Conservation (phyloP, 805 yeast species). For the Pichia occidentalis region DNA sequence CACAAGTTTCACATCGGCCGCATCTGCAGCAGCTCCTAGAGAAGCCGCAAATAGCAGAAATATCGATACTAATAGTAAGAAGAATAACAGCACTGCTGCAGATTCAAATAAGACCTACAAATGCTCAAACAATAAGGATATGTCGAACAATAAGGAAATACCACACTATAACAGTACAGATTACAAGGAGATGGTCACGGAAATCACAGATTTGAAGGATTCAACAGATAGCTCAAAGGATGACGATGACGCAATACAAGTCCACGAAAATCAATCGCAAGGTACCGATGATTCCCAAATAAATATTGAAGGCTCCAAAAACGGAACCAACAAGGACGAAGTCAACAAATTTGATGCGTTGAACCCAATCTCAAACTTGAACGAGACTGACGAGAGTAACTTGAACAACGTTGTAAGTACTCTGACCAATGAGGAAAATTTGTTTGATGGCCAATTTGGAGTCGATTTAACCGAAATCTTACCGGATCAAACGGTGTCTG, state of each 20-base stretch:
- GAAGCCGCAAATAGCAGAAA: too few species aligned
- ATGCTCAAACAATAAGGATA: too few species aligned
- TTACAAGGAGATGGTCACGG: slow-evolving; percentile 19
- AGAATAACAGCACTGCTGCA: too few species aligned
- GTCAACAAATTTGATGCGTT: slow-evolving; percentile 4
- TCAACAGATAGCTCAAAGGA: slow-evolving; percentile 32
- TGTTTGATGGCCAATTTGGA: slow-evolving; percentile 21
- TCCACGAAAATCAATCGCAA: slow-evolving; percentile 13
- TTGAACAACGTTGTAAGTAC: slow-evolving; percentile 1
- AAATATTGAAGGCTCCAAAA: slow-evolving; percentile 5
- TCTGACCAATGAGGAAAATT: slow-evolving; percentile 18
- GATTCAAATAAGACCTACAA: slow-evolving; percentile 1
- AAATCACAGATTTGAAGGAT: slow-evolving; percentile 29
- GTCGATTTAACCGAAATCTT: slow-evolving; percentile 60
- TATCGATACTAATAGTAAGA: too few species aligned
- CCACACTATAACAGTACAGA: background rate
- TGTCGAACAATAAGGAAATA: background rate
- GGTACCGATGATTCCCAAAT: slow-evolving; percentile 13
- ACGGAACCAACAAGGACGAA: background rate
- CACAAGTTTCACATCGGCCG: background rate
- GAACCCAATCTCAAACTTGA: slow-evolving; percentile 5
- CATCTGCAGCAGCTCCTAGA: too few species aligned
- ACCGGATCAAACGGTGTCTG: slow-evolving; percentile 57
- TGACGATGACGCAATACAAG: slow-evolving; percentile 25
- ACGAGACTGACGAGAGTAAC: slow-evolving; percentile 5